Evolutionary conservation across 2,329 filamentous ascomycete genomes (phyloP), one percentile per base, ranked within the genome.

Genomic region (Coleophoma eucalyptorum): DNA sequence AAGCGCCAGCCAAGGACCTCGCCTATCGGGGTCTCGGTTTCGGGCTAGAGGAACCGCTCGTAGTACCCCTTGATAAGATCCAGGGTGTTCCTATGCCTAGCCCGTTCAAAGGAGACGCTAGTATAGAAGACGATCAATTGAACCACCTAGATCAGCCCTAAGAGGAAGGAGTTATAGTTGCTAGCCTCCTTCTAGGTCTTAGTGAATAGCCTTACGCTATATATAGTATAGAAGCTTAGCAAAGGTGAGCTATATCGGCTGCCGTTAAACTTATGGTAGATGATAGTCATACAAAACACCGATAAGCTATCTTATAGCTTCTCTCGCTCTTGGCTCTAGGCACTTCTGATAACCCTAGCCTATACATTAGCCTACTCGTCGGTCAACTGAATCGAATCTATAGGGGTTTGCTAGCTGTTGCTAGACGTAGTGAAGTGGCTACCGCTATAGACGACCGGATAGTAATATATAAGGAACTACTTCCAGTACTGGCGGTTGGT

Each of bases 401-500:
- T n/a, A 21, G 48, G 48, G 21, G 48, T 50, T 20, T 33, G 42
- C 48, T 46, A 13, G 48, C 33, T 20, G 16, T 46, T 3, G 41
- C 15, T 20, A 4, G 33, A 15, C 46, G 34, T 46, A 12, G 41
- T 50, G 8, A 50, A 50, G 41, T 45, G 33, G 48, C 32, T 40
- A 19, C 42, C 16, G 8, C 33, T 11, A 21, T 48, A 48, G 18
- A 21, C 46, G 2, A 32, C 43, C 41, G 32, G 42, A 33, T 50
- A 50, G 32, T 16, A 32, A 15, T 50, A 50, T 8, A 33, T 38
- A 1, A 50, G 20, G 32, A 50, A 50, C 42, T 50, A n/a, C 41
- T 50, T 50, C 48, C 8, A 50, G 42, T 50, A 50, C 8, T 20
- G 3, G 19, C 8, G 16, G 48, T 50, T 50, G 15, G 8, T 50